phyloP scores from a whole-genome alignment of 768 basidiomycete genomes.

The Leccinum ochraceum region DNA sequence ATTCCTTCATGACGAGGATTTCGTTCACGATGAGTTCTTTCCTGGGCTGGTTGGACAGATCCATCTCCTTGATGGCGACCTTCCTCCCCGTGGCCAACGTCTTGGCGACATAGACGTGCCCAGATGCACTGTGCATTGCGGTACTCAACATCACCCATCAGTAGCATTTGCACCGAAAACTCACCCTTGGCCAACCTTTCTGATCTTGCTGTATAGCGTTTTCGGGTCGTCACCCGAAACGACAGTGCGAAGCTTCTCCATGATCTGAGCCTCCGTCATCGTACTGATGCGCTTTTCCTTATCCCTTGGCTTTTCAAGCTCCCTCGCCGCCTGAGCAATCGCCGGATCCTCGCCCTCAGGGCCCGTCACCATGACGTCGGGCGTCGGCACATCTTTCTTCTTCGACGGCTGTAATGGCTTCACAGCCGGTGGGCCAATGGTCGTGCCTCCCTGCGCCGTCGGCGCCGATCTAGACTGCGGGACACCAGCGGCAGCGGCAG shows the following conservation, averaged over 20 bases:
- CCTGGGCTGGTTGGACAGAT: constrained; percentile 88
- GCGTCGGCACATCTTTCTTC: constrained; percentile 45
- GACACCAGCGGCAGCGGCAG: constrained; percentile 35
- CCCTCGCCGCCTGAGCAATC: constrained; percentile 69
- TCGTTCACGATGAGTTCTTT: constrained; percentile 99
- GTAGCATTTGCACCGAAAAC: constrained; percentile 33
- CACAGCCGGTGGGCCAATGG: constrained; percentile 58
- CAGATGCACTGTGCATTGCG: constrained; percentile 73
- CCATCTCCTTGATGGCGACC: constrained; percentile 99
- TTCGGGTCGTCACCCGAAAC: constrained; percentile 89
- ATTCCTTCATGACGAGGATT: constrained; percentile 98
- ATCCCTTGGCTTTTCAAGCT: constrained; percentile 58
- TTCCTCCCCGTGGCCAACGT: constrained; percentile 80
- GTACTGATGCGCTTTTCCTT: constrained; percentile 89
- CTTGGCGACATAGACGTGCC: constrained; percentile 97
- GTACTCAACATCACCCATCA: neutral
- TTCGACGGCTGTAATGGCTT: constrained; percentile 77
- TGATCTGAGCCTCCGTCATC: constrained; percentile 97
- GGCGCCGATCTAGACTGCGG: constrained; percentile 45
- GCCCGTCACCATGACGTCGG: constrained; percentile 53
- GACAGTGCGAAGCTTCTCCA: constrained; percentile 93
- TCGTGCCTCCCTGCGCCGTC: constrained; percentile 50
- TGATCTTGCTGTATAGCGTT: constrained; percentile 90
- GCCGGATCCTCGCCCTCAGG: constrained; percentile 44
- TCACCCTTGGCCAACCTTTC: constrained; percentile 98